Percentiles rank a stretch among this genome's conserved stretches.
Conservation (phyloP, 1,139 yeast genomes). For the Sugiyamaella paludigena region DNA sequence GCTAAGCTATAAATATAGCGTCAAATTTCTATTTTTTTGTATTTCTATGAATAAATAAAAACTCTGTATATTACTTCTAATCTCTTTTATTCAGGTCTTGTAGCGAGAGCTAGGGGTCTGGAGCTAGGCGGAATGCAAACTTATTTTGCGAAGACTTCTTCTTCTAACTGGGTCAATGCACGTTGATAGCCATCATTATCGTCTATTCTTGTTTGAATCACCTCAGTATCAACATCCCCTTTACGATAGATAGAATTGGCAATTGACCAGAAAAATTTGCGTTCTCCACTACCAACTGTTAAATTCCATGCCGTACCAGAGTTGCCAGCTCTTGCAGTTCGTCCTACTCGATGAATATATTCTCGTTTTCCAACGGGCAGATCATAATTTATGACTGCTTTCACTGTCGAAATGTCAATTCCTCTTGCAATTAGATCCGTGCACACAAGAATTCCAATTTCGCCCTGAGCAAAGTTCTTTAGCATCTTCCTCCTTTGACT, state of each 20-base stretch:
- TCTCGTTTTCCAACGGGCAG: conserved; percentile 86
- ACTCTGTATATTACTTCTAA: neutral
- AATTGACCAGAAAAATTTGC: conserved; percentile 54
- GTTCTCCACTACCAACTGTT: conserved; percentile 73
- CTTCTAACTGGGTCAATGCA: conserved; percentile 46
- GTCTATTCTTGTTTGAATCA: conserved; percentile 1
- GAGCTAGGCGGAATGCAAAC: too few relatives aligned
- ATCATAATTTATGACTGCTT: conserved; percentile 84
- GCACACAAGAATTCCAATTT: conserved; percentile 62
- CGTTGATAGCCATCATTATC: conserved; percentile 43
- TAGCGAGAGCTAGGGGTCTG: too few relatives aligned
- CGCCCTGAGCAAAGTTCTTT: conserved; percentile 53
- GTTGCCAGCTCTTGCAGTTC: conserved; percentile 92
- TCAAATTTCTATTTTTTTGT: neutral
- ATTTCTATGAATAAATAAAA: neutral
- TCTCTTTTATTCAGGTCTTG: neutral
- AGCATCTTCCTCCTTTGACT: conserved; percentile 42
- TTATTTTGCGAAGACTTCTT: conserved; percentile 37
- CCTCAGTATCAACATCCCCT: conserved; percentile 6
- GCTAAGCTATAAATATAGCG: conserved; percentile 19
- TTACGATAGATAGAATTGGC: conserved; percentile 31
- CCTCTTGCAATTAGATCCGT: conserved; percentile 97
- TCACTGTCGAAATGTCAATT: conserved; percentile 70
- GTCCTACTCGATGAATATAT: conserved; percentile 92
- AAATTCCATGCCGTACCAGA: conserved; percentile 71